phyloP scores from a whole-genome alignment of 129 eudicot species.

The Saposhnikovia divaricata region DNA sequence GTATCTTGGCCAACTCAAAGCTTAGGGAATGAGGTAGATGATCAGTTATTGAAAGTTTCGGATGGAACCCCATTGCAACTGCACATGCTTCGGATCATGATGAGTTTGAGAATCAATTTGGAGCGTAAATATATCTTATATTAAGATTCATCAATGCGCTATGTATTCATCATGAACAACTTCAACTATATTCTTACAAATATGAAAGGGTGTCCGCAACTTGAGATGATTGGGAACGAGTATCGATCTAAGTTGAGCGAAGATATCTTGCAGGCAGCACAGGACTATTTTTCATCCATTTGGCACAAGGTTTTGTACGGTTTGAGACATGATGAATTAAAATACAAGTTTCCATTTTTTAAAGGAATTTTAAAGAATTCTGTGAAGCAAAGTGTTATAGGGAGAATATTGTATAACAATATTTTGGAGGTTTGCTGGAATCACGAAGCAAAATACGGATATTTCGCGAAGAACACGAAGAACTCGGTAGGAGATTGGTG shows the following conservation, averaged over 20 bases:
- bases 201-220: not conserved
- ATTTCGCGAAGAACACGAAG: too few species aligned
- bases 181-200: not conserved
- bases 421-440: too few species aligned
- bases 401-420: too few species aligned
- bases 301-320: not conserved
- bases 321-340: not conserved
- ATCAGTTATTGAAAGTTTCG: not conserved
- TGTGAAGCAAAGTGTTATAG: not conserved
- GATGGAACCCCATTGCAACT: not conserved
- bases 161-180: slow-evolving; percentile 6
- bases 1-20: not conserved
- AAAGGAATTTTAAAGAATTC: not conserved
- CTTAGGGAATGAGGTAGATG: not conserved
- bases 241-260: not conserved
- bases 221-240: not conserved
- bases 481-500: too few species aligned
- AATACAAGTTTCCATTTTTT: not conserved
- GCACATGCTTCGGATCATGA: not conserved
- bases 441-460: too few species aligned
- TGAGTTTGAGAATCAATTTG: not conserved
- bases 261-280: not conserved
- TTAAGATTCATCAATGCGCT: not conserved
- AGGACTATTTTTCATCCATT: not conserved
- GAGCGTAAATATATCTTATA: not conserved